Conservation (phyloP, 2,329 filamentous ascomycete genomes). For the Beauveria sp. region DNA sequence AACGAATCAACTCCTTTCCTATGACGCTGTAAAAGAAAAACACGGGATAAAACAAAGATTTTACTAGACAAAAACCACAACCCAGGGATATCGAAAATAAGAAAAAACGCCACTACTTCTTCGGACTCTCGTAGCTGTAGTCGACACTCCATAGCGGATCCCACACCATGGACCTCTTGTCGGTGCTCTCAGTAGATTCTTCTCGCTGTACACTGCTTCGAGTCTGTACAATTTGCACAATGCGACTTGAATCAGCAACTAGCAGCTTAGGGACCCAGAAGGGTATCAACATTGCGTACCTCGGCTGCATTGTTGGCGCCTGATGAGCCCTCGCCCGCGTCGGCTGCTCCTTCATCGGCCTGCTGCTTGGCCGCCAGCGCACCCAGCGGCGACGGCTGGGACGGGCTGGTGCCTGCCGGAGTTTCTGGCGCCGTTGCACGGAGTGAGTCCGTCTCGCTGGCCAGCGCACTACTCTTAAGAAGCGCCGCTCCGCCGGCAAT, state of each 20-base stretch:
- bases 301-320: constrained; percentile 29
- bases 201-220: constrained; percentile 29
- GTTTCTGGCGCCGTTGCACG: constrained; percentile 40
- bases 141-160: constrained; percentile 56
- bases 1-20: background rate
- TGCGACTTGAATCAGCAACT: background rate
- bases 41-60: background rate
- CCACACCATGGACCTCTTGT: constrained; percentile 52
- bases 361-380: constrained; percentile 17
- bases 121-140: constrained; percentile 42
- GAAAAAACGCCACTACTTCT: constrained; percentile 13
- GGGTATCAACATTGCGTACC: constrained; percentile 48
- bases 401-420: constrained; percentile 33
- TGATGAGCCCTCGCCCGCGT: constrained; percentile 14
- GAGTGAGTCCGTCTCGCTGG: constrained; percentile 53
- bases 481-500: constrained; percentile 32
- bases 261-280: constrained; percentile 36
- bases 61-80: background rate
- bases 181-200: constrained; percentile 30
- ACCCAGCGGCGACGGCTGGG: constrained; percentile 24
- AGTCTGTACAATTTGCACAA: constrained; percentile 17
- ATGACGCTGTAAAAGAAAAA: constrained; percentile 2
- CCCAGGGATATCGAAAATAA: constrained; percentile 12
- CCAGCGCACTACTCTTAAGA: constrained; percentile 43
- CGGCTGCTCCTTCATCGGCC: constrained; percentile 11